phyloP scores from a whole-genome alignment of 495 filamentous ascomycete genomes.

The Aspergillus homomorphus region DNA sequence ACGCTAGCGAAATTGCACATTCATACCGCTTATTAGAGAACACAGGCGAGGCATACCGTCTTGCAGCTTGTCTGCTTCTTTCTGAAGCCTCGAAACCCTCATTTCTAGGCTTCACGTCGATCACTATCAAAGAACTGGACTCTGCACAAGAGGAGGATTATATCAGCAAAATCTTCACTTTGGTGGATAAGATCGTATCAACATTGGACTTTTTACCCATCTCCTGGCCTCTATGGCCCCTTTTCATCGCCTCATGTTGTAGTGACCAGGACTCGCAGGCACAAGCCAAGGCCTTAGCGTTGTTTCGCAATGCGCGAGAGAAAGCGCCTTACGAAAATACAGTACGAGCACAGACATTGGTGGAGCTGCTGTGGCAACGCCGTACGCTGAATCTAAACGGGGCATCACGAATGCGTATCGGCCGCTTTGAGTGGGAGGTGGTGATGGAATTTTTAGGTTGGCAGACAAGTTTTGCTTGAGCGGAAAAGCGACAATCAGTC shows the following conservation, averaged over 20 bases:
- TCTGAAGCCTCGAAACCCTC: neutral
- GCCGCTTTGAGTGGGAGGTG: conserved; percentile 6
- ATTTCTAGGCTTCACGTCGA: neutral
- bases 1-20: neutral
- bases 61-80: conserved; percentile 2
- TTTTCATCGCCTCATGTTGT: conserved; percentile 9
- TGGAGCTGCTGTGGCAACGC: conserved; percentile 4
- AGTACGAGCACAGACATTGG: neutral
- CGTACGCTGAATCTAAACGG: neutral
- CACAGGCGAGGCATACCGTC: neutral
- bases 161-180: neutral
- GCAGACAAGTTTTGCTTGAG: conserved; percentile 8
- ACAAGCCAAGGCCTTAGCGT: neutral
- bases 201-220: conserved; percentile 1
- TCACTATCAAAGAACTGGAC: neutral
- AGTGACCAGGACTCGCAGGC: neutral
- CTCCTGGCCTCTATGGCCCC: conserved; percentile 9
- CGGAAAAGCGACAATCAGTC: neutral
- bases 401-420: neutral
- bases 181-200: neutral
- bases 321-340: conserved; percentile 10
- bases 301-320: conserved; percentile 1
- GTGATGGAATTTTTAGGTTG: conserved; percentile 7
- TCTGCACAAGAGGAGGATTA: neutral
- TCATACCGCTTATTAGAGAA: neutral